Conservation (phyloP, 345 rosid genomes). For the Cardiospermum halicacabum region DNA sequence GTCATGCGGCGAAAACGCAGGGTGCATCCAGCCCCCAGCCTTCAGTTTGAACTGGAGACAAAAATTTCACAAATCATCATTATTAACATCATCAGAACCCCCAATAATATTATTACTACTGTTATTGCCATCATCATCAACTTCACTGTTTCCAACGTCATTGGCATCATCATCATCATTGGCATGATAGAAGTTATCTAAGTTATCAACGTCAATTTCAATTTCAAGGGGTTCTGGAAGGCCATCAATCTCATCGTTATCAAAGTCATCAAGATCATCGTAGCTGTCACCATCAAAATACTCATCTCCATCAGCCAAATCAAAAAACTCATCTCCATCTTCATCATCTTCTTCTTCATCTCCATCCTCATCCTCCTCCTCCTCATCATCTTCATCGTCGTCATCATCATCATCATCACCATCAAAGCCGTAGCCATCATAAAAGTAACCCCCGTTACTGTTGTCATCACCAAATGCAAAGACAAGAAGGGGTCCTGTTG, state of each 20-base stretch:
- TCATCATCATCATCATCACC: slow-evolving; percentile 16
- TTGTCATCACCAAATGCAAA: slow-evolving; percentile 17
- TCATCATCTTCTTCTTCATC: neutral
- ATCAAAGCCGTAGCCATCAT: slow-evolving; percentile 19
- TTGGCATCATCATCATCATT: slow-evolving; percentile 17
- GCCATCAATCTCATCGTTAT: slow-evolving; percentile 14
- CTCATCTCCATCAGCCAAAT: neutral
- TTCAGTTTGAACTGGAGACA: slow-evolving; percentile 56
- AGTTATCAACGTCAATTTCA: slow-evolving; percentile 15
- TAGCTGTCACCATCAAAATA: slow-evolving; percentile 1
- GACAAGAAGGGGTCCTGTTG: slow-evolving; percentile 24
- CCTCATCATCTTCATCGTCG: neutral
- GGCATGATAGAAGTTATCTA: slow-evolving; percentile 8
- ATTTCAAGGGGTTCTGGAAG: slow-evolving; percentile 7
- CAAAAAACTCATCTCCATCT: neutral
- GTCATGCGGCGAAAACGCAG: slow-evolving; percentile 35
- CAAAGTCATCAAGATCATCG: slow-evolving; percentile 23
- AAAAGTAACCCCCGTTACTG: slow-evolving; percentile 7
- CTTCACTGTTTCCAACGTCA: slow-evolving; percentile 11
- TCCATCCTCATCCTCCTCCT: neutral
- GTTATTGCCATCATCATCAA: slow-evolving; percentile 17
- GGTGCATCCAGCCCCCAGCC: slow-evolving; percentile 54
- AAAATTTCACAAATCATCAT: slow-evolving; percentile 35
- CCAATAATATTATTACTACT: slow-evolving; percentile 12
- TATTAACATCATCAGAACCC: slow-evolving; percentile 20